Evolutionary conservation across 1,284 basidiomycete genomes (phyloP), one percentile per base, ranked within the genome.

Genomic region (Leucoagaricus sp.): DNA sequence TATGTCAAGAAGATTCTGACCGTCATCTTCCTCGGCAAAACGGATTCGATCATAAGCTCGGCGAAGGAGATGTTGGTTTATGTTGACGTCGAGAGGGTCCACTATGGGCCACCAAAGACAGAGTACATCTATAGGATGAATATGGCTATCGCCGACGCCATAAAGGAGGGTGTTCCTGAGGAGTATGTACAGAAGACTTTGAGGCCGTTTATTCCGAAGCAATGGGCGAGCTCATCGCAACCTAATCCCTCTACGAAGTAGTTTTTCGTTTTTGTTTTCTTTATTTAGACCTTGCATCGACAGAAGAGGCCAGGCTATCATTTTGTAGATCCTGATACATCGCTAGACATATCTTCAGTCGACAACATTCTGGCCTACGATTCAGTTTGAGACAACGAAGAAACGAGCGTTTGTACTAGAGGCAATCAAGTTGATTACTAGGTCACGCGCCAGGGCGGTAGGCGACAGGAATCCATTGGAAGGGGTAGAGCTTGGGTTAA

Each of bases 121-220:
- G 78, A 80, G 60, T 80, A 80, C 59, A 73, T 79, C 38, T 57
- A 62, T 56, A 67, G 77, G 12, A 77, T 81, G 65, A 78, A 79
- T 56, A 68, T 65, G 64, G 78, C 67, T 0, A 72, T 80, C 29
- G 63, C 60, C 26, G 77, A 80, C 62, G 77, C 71, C 1, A 41
- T 74, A 46, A 57, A 63, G 49, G 65, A 69, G 40, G 77, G 76
- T 3, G 62, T 79, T 29, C 69, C 77, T 3, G 52, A 65, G 54
- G 69, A 69, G 13, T 80, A 79, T 55, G 67, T 81, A 34, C 69
- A 76, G 17, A 73, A 69, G 62, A 75, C 76, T 59, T 60, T 79
- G 10, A 70, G 76, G 33, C 67, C 65, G 17, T 74, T 68, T 59
- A 76, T 80, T 60, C 73, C 74, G 45, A 41, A 58, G 34, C 53